Conservation (phyloP, 2,329 filamentous ascomycete species). For the Aspergillus aculeatus region DNA sequence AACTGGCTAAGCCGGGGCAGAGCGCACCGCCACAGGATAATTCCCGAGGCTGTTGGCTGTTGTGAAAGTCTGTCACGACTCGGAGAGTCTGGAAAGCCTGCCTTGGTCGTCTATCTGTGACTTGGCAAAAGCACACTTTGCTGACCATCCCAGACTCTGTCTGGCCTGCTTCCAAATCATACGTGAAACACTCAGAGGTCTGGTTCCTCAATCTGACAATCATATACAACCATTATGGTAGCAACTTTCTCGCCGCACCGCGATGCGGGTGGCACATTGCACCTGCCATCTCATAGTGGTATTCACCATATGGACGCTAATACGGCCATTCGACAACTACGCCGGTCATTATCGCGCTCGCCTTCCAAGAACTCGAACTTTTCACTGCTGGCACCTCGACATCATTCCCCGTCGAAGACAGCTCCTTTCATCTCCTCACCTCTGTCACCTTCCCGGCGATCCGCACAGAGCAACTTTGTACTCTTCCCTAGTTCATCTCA, state of each 20-base stretch:
- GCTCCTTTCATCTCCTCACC: conserved; percentile 51
- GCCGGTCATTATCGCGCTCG: conserved; percentile 87
- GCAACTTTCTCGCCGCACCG: conserved; percentile 51
- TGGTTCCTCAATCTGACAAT: background rate
- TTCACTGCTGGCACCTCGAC: conserved; percentile 56
- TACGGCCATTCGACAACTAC: conserved; percentile 75
- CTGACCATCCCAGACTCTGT: background rate
- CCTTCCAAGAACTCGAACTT: conserved; percentile 78
- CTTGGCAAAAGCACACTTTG: background rate
- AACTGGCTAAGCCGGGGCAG: conserved; percentile 15
- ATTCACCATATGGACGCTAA: conserved; percentile 79
- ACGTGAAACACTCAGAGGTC: background rate
- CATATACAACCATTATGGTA: conserved; percentile 37
- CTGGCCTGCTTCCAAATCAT: background rate
- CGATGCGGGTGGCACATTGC: conserved; percentile 70
- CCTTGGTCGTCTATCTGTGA: background rate
- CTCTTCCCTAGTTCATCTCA: conserved; percentile 46
- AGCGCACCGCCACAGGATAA: conserved; percentile 16
- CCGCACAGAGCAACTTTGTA: conserved; percentile 55
- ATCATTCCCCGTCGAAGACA: conserved; percentile 52
- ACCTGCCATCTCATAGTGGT: conserved; percentile 82
- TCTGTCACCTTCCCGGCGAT: conserved; percentile 58
- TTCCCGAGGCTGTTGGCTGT: conserved; percentile 15
- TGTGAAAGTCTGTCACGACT: conserved; percentile 14
- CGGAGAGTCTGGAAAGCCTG: background rate